Evolutionary conservation across 139 green algal species (phyloP).

Genomic region (Asterochloris erici): DNA sequence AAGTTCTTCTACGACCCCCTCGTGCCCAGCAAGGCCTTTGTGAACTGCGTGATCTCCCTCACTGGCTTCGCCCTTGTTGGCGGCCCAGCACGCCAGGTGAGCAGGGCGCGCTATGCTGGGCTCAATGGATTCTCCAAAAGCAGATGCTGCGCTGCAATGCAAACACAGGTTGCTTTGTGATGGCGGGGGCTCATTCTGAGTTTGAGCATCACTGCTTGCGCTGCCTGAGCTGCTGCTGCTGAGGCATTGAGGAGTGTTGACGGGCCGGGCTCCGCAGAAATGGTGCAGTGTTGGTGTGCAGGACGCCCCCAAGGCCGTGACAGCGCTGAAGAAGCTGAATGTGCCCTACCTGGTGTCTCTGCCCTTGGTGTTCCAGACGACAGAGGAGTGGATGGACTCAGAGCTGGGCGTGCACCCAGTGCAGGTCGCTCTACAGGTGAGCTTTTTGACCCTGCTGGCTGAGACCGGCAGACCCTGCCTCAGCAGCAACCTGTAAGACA

Average conservation of each 20-base stretch:
- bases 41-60: conserved; percentile 90
- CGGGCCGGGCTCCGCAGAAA: no score
- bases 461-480: neutral
- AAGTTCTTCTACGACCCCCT: conserved; percentile 99
- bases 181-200: no score
- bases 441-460: neutral
- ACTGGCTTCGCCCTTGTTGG: conserved; percentile 97
- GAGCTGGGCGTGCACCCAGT: conserved; percentile 98
- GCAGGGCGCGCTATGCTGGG: no score
- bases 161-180: no score
- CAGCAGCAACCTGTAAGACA: neutral
- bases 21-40: conserved; percentile 64
- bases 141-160: no score
- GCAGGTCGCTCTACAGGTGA: conserved; percentile 93
- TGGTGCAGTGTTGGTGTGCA: conserved; percentile 45
- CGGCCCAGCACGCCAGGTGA: conserved; percentile 65
- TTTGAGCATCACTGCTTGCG: no score
- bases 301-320: conserved; percentile 96
- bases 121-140: no score
- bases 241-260: no score
- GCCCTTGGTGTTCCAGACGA: conserved; percentile 99
- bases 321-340: conserved; percentile 92
- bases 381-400: conserved; percentile 96
- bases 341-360: conserved; percentile 97
- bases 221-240: no score